Base-by-base conservation (phyloP, 2,329 filamentous ascomycete genomes). In the Rhynchosporium secalis region DNA sequence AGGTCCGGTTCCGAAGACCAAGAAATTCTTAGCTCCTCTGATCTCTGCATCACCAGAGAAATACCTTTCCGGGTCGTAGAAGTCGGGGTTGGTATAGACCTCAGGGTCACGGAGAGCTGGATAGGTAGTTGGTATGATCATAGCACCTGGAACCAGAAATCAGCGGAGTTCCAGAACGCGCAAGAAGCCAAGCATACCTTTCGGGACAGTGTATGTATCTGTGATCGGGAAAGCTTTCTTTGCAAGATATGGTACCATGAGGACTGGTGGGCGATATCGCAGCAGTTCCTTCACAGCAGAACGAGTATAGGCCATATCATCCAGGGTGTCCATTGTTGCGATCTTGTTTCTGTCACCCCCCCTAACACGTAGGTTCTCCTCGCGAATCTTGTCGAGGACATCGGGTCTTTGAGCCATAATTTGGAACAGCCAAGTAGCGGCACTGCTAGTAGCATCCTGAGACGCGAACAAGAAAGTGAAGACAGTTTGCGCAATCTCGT, bases 401-500 rank as follows among this genome's bases (percentile, higher is more conserved):
- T 98, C 94, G n/a, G 94, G 94, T 67, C 92, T 89, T 78, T 98
- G 92, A 52, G 95, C 93, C 80, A 92, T 88, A 72, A 92, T 85
- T 80, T 99, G 95, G 83, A 97, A 96, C 67, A 98, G 79, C 92
- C 95, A 98, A 58, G 93, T 97, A 72, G 85, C 87, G 65, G 95
- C 94, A 72, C 91, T 96, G 78, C 90, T 95, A 66, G 95, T 97
- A 68, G 95, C 95, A 76, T 99, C 95, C 78, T 98, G 95, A 3
- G 93, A 97, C 65, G 95, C 94, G 78, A 98, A 98, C 65, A 98
- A 83, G 81, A 98, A 96, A 56, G 94, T 96, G 79, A 97, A 96
- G 73, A 98, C 76, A 29, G 94, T 97, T 81, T 95, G 91, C 61
- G 91, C 84, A 72, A 98, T 96, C 78, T 98, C 93, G 72, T 88